Percentiles rank a stretch among this genome's conserved stretches.
phyloP scores from a whole-genome alignment of 2,329 filamentous ascomycete genomes.

The Hortaea sp. region DNA sequence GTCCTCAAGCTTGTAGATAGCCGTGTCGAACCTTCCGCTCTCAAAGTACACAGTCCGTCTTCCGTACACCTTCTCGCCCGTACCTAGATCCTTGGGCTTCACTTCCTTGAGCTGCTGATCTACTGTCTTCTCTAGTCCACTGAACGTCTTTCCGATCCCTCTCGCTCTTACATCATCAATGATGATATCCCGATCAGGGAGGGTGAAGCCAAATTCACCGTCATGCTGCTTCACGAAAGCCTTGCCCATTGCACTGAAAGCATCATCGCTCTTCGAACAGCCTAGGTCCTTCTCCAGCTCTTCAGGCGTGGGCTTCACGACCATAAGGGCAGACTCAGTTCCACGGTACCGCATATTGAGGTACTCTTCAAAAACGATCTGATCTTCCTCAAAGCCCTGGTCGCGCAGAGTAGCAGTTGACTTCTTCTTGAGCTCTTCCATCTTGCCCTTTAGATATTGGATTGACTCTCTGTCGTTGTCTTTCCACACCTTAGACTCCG shows the following conservation, averaged over 20 bases:
- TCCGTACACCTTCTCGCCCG: slow-evolving; percentile 55
- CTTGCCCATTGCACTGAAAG: slow-evolving; percentile 51
- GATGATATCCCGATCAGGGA: slow-evolving; percentile 77
- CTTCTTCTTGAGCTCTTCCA: slow-evolving; percentile 69
- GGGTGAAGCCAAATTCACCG: slow-evolving; percentile 85
- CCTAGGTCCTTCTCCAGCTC: slow-evolving; percentile 49
- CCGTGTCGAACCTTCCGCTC: slow-evolving; percentile 64
- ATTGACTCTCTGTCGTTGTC: slow-evolving; percentile 47
- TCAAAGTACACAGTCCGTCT: slow-evolving; percentile 72
- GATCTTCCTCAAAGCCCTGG: slow-evolving; percentile 67
- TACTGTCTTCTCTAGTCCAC: slow-evolving; percentile 68
- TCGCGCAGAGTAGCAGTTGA: slow-evolving; percentile 57
- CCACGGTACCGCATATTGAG: slow-evolving; percentile 88
- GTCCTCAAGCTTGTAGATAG: slow-evolving; percentile 72
- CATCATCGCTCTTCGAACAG: slow-evolving; percentile 57
- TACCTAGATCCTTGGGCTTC: slow-evolving; percentile 46
- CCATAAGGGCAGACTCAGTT: slow-evolving; percentile 85
- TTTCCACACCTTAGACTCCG: slow-evolving; percentile 52
- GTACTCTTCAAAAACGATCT: slow-evolving; percentile 81
- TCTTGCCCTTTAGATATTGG: slow-evolving; percentile 57
- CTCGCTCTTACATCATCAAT: slow-evolving; percentile 82
- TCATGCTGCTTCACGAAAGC: slow-evolving; percentile 82
- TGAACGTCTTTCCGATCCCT: slow-evolving; percentile 81
- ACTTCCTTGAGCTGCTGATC: slow-evolving; percentile 71
- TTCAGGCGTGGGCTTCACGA: slow-evolving; percentile 59